Conservation (phyloP, 768 basidiomycete genomes). For the Leccinum truebloodii region DNA sequence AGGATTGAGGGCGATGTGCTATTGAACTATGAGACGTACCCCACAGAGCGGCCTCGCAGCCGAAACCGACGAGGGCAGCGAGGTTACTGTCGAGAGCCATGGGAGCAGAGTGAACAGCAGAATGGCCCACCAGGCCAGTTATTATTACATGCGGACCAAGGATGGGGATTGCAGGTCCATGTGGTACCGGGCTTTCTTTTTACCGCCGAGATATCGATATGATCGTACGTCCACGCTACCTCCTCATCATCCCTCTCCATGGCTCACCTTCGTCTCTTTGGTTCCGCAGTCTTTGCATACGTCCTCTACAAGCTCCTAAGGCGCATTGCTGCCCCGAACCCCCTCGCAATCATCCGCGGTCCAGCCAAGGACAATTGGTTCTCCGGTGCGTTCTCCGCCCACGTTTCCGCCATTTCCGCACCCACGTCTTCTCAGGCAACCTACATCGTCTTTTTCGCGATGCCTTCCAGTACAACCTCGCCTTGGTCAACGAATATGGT, state of each 20-base stretch:
- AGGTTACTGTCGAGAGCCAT: conserved; percentile 34
- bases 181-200: not conserved
- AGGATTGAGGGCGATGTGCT: not conserved
- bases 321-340: conserved; percentile 11
- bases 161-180: not conserved
- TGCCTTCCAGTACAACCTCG: conserved; percentile 33
- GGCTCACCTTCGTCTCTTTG: conserved; percentile 4
- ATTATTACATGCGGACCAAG: not conserved
- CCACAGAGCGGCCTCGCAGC: conserved; percentile 37
- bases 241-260: not conserved
- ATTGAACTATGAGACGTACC: conserved; percentile 24
- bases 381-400: conserved; percentile 22
- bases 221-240: not conserved
- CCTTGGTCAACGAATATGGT: conserved; percentile 33
- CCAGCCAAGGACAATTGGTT: conserved; percentile 39
- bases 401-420: not conserved
- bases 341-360: conserved; percentile 28
- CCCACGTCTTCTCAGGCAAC: conserved; percentile 28
- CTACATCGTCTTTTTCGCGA: conserved; percentile 35
- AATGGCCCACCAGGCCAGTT: not conserved
- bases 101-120: not conserved
- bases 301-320: conserved; percentile 20
- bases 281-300: conserved; percentile 8
- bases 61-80: conserved; percentile 39
- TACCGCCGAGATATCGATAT: not conserved